These are phyloP conservation scores for Boletellus sp. DNA, from an alignment of 768 basidiomycete species.

Conservation along the genomic window DNA sequence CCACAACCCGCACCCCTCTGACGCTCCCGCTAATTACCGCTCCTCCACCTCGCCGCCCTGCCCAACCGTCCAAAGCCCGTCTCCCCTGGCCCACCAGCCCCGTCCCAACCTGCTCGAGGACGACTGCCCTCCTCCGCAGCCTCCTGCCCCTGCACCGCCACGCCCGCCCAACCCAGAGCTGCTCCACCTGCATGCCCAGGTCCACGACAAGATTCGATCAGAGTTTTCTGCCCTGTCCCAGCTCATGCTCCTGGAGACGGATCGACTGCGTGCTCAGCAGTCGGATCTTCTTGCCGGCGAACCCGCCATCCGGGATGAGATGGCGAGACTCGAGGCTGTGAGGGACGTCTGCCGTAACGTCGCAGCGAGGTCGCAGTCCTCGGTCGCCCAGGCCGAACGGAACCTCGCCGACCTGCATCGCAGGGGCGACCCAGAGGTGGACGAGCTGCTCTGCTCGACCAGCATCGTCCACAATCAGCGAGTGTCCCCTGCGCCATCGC, in stretches of 20 bases:
- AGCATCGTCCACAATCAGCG: slow-evolving; percentile 97
- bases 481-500: slow-evolving; percentile 5
- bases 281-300: slow-evolving; percentile 83
- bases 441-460: slow-evolving; percentile 94
- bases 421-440: slow-evolving; percentile 89
- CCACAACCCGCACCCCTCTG: slow-evolving; percentile 23
- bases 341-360: slow-evolving; percentile 85
- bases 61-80: slow-evolving; percentile 28
- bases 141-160: slow-evolving; percentile 51
- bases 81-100: slow-evolving; percentile 28
- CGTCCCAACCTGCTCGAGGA: slow-evolving; percentile 65
- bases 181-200: slow-evolving; percentile 69
- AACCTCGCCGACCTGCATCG: slow-evolving; percentile 74
- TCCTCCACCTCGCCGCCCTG: slow-evolving; percentile 24
- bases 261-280: slow-evolving; percentile 77
- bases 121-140: slow-evolving; percentile 38
- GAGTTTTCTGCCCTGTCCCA: slow-evolving; percentile 70
- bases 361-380: slow-evolving; percentile 57
- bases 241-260: slow-evolving; percentile 60
- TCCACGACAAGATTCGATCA: slow-evolving; percentile 70
- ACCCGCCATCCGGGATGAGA: slow-evolving; percentile 95
- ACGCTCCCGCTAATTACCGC: slow-evolving; percentile 28
- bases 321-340: slow-evolving; percentile 91
- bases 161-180: slow-evolving; percentile 90
- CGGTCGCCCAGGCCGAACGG: slow-evolving; percentile 64